phyloP scores from a whole-genome alignment of 2,329 filamentous ascomycete genomes.

The Aspergillus neoniger region DNA sequence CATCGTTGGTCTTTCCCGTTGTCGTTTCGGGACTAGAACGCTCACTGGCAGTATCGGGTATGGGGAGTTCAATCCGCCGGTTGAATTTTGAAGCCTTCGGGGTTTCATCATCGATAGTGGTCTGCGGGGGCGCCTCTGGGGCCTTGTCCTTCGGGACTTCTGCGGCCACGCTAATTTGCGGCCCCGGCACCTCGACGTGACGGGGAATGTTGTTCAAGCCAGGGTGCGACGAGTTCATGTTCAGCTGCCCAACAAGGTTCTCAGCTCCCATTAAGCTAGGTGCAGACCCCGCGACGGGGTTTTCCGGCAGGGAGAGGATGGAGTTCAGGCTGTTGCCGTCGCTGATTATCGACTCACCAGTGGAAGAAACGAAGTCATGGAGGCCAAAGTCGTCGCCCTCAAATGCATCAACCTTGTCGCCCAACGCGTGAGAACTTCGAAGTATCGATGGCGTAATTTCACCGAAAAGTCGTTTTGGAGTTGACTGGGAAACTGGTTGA shows the following conservation, averaged over 20 bases:
- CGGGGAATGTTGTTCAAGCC: slow-evolving; percentile 33
- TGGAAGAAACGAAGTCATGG: slow-evolving; percentile 43
- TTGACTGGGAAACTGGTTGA: slow-evolving; percentile 27
- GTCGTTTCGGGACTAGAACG: slow-evolving; percentile 30
- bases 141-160: slow-evolving; percentile 26
- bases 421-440: slow-evolving; percentile 54
- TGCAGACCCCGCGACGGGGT: slow-evolving; percentile 41
- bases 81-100: slow-evolving; percentile 37
- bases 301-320: slow-evolving; percentile 39
- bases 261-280: slow-evolving; percentile 52
- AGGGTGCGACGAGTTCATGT: slow-evolving; percentile 49
- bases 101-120: slow-evolving; percentile 28
- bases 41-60: slow-evolving; percentile 43
- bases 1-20: slow-evolving; percentile 13
- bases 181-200: slow-evolving; percentile 35
- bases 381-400: slow-evolving; percentile 38
- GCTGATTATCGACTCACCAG: slow-evolving; percentile 42
- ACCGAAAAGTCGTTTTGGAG: slow-evolving; percentile 58
- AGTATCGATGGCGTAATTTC: slow-evolving; percentile 61
- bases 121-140: slow-evolving; percentile 15
- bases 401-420: slow-evolving; percentile 30
- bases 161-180: slow-evolving; percentile 33
- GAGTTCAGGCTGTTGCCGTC: slow-evolving; percentile 40
- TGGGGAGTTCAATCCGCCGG: slow-evolving; percentile 41
- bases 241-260: slow-evolving; percentile 49